Evolutionary conservation across 768 basidiomycete species (phyloP), one percentile per base, ranked within the genome.

Genomic region (Arthromyces matolae): DNA sequence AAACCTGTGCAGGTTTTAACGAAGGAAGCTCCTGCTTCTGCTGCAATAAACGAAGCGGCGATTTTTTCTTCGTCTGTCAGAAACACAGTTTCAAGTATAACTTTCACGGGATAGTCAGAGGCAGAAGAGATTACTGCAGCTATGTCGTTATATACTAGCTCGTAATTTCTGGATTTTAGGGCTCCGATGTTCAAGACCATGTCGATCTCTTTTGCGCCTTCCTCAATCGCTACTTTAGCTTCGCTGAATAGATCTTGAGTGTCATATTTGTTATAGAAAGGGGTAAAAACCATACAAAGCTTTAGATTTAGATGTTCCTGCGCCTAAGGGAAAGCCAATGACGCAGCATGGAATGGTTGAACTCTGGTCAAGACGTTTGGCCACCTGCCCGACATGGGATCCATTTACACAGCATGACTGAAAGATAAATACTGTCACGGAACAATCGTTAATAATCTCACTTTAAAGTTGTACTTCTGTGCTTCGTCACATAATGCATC

Each of bases 1-100:
- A 79, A 80, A 3, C 77, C 77, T 0, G 77, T 80, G 40, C 70
- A 76, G 0, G 77, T 80, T 60, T 79, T 78, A n/a, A 80, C 76
- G 45, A 75, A 79, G 0, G 65, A 60, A 1, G 76, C 78, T 5
- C 76, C 77, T 0, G 77, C 76, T 54, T 76, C 75, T 4, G 75
- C 73, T 3, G 75, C 68, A 4, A 78, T 57, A 42, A 72, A 68
- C 3, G 67, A 72, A 3, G 71, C 77, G 0, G 73, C 72, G 20
- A 79, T 66, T 54, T 76, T 78, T 47, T 75, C 67, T 19, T 67
- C 63, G 19, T 70, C 67, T 4, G 71, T 65, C 3, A 80, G 63
- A n/a, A 77, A 64, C 4, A 67, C 63, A 1, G 77, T 78, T 47
- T 80, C 77, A 9, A 80, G 63, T 52, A 80, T 80, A 31, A 79